Percentiles rank a stretch among this genome's conserved stretches.
These are phyloP conservation scores for Diaporthe capsici DNA, from an alignment of 2,329 filamentous ascomycete genomes.

Conservation along the genomic window DNA sequence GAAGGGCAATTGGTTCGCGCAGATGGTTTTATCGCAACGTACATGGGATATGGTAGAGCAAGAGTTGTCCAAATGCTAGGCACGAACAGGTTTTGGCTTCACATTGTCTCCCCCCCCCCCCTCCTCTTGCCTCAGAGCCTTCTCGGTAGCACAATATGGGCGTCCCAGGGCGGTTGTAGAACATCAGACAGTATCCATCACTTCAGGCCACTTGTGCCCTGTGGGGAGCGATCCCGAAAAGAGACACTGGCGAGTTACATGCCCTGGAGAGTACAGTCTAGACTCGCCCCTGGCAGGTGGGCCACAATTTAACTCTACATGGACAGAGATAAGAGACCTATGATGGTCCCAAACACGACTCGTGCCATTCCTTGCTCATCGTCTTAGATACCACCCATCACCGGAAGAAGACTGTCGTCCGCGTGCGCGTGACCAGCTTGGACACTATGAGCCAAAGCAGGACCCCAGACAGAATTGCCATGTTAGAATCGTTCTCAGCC, in stretches of 20 bases:
- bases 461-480: neutral
- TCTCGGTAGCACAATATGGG: neutral
- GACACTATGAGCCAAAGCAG: neutral
- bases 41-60: conserved; percentile 9
- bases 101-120: too few relatives aligned
- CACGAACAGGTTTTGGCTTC: neutral
- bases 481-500: neutral
- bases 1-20: conserved; percentile 25
- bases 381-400: neutral
- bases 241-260: neutral
- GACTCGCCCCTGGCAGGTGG: neutral
- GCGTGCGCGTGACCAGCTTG: too few relatives aligned
- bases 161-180: neutral
- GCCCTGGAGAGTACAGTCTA: neutral
- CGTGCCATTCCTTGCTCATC: neutral
- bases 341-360: neutral
- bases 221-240: neutral
- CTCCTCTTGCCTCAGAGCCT: neutral
- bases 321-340: neutral
- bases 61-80: conserved; percentile 1
- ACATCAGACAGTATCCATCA: too few relatives aligned
- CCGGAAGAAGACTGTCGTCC: neutral
- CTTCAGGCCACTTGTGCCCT: neutral
- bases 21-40: conserved; percentile 21
- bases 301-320: neutral